These are phyloP conservation scores for Poterioochromonas sp. DNA, from an alignment of 352 stramenopile genomes.

Conservation along the genomic window DNA sequence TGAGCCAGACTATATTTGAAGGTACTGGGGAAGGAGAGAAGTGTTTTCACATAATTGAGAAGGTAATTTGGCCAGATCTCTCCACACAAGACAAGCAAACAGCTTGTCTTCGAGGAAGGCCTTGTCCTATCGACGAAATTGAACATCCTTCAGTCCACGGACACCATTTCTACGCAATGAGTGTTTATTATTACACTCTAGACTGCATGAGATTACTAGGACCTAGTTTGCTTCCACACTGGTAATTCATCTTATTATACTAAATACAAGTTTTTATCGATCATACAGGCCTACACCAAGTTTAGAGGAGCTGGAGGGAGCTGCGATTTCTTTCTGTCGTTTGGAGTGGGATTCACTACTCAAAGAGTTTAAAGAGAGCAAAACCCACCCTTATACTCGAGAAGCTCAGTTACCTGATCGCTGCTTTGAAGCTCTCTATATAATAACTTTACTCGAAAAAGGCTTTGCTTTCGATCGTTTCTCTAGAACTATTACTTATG, in stretches of 20 bases:
- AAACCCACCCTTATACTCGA: conserved; percentile 38
- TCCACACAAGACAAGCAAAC: not conserved
- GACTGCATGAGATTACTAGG: conserved; percentile 44
- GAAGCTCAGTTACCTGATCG: conserved; percentile 38
- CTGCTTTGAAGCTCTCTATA: conserved; percentile 47
- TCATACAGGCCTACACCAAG: not conserved
- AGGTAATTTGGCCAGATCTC: conserved; percentile 20
- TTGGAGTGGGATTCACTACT: conserved; percentile 39
- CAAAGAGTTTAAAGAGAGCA: not conserved
- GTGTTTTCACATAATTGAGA: conserved; percentile 24
- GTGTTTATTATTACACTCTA: conserved; percentile 44
- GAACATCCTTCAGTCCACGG: conserved; percentile 38
- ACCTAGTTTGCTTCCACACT: conserved; percentile 32
- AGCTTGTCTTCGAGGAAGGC: not conserved
- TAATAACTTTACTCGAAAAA: conserved; percentile 44
- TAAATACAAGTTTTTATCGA: not conserved
- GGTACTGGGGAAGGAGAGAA: conserved; percentile 25
- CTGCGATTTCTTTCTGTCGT: conserved; percentile 38
- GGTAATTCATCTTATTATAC: conserved; percentile 22
- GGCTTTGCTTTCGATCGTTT: conserved; percentile 45
- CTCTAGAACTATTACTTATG: conserved; percentile 41
- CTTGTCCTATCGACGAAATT: conserved; percentile 34
- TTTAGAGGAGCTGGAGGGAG: conserved; percentile 23
- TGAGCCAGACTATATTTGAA: not conserved
- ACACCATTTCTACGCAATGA: conserved; percentile 44